These are phyloP conservation scores for Saccharomyces uvarum DNA, from an alignment of 1,139 yeast genomes.

Conservation along the genomic window DNA sequence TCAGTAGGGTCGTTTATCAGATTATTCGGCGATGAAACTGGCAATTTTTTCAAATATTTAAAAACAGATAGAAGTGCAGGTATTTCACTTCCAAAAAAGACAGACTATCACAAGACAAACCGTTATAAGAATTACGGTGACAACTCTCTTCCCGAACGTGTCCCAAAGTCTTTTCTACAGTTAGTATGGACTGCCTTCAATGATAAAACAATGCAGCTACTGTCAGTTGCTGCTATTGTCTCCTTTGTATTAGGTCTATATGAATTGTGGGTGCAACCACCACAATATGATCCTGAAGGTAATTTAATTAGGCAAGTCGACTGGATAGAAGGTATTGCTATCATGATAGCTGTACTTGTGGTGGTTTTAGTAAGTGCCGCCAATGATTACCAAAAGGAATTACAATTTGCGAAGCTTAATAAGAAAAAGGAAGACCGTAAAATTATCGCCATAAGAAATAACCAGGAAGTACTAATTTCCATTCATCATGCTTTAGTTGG, in stretches of 20 bases:
- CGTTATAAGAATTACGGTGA: constrained; percentile 51
- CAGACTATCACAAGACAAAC: constrained; percentile 5
- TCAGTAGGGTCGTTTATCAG: constrained; percentile 16
- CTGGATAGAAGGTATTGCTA: constrained; percentile 99
- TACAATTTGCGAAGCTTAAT: constrained; percentile 83
- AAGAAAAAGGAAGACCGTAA: constrained; percentile 80
- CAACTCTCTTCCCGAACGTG: constrained; percentile 63
- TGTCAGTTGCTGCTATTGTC: constrained; percentile 78
- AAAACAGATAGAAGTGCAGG: constrained; percentile 42
- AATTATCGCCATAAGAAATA: constrained; percentile 68
- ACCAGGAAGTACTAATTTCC: constrained; percentile 59
- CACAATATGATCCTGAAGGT: constrained; percentile 72
- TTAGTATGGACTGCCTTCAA: constrained; percentile 80
- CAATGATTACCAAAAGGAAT: constrained; percentile 92
- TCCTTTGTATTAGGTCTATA: constrained; percentile 87
- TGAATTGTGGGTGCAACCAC: constrained; percentile 81
- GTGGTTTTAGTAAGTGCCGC: constrained; percentile 91
- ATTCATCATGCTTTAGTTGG: constrained; percentile 79
- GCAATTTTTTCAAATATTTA: constrained; percentile 28
- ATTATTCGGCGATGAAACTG: constrained; percentile 18
- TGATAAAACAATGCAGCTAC: constrained; percentile 80
- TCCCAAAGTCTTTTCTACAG: constrained; percentile 55
- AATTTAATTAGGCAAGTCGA: constrained; percentile 70
- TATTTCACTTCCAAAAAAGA: constrained; percentile 32
- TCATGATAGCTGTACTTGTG: constrained; percentile 80